Percentiles rank a stretch among this genome's conserved stretches.
These are phyloP conservation scores for Coemansia sp. DNA, from an alignment of 192 early-diverging fungal genomes.

Conservation along the genomic window DNA sequence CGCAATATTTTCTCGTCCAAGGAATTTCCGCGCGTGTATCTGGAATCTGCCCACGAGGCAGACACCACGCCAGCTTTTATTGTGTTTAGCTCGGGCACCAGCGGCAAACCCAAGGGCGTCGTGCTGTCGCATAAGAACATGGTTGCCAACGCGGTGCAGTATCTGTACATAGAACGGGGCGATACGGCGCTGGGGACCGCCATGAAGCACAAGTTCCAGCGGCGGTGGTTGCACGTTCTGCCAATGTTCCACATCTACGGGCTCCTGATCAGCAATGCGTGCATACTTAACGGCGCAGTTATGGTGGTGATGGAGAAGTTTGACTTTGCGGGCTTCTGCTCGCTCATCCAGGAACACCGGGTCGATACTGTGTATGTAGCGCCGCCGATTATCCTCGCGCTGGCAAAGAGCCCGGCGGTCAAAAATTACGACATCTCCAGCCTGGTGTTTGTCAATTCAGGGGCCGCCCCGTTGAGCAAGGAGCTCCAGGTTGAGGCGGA, in stretches of 20 bases:
- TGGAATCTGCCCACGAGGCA: conserved; percentile 17
- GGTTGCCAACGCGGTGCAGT: conserved; percentile 70
- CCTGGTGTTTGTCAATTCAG: conserved; percentile 62
- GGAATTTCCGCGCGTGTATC: conserved; percentile 35
- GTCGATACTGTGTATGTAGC: conserved; percentile 65
- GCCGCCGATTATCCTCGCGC: conserved; percentile 64
- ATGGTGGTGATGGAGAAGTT: conserved; percentile 80
- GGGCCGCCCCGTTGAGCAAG: conserved; percentile 76
- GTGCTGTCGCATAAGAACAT: conserved; percentile 78
- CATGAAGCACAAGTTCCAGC: conserved; percentile 13
- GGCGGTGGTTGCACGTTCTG: conserved; percentile 43
- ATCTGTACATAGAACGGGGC: conserved; percentile 42
- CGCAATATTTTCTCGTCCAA: conserved; percentile 7
- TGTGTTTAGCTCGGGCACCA: conserved; percentile 50
- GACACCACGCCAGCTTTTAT: conserved; percentile 40
- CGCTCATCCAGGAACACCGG: conserved; percentile 67
- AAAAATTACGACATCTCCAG: conserved; percentile 72
- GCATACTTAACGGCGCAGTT: conserved; percentile 49
- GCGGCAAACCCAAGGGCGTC: conserved; percentile 81
- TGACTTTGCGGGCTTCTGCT: conserved; percentile 61
- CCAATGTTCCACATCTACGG: conserved; percentile 81
- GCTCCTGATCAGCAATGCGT: conserved; percentile 52
- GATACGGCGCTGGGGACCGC: conserved; percentile 20
- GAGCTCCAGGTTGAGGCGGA: conserved; percentile 62
- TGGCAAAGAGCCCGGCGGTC: conserved; percentile 75